Percentiles rank a stretch among this genome's conserved stretches.
Evolutionary conservation across 352 stramenopile genomes (phyloP).

Genomic region (Lagenidium sp.): DNA sequence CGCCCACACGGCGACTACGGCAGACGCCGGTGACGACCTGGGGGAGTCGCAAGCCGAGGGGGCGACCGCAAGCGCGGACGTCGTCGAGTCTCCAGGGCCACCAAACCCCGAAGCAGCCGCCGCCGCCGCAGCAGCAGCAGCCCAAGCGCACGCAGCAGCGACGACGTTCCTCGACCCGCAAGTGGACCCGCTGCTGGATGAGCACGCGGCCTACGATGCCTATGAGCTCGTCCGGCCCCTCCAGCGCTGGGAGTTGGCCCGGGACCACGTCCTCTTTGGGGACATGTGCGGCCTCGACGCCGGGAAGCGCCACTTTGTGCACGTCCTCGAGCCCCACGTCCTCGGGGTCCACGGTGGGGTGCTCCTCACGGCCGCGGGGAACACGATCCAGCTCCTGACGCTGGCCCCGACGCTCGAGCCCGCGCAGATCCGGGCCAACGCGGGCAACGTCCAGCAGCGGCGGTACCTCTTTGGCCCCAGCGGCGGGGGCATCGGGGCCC

Average conservation of each 20-base stretch:
- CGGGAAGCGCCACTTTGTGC: constrained; percentile 54
- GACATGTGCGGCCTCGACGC: constrained; percentile 56
- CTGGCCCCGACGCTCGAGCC: constrained; percentile 14
- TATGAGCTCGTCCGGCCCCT: constrained; percentile 32
- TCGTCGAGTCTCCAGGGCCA: too few relatives aligned
- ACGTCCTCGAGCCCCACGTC: constrained; percentile 37
- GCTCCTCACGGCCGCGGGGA: constrained; percentile 55
- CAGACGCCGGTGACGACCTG: too few relatives aligned
- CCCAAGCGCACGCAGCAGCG: background rate
- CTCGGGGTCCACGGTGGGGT: constrained; percentile 35
- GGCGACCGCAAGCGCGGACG: too few relatives aligned
- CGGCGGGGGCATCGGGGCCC: constrained; percentile 47
- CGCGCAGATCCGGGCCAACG: background rate
- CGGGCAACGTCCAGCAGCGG: constrained; percentile 16
- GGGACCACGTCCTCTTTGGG: constrained; percentile 61
- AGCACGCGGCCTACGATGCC: constrained; percentile 15
- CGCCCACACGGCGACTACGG: too few relatives aligned
- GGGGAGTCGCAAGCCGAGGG: too few relatives aligned
- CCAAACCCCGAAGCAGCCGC: constrained; percentile 1
- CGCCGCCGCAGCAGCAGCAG: background rate
- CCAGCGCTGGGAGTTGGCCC: constrained; percentile 62
- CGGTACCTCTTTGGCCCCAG: constrained; percentile 65
- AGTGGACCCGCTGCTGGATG: constrained; percentile 14
- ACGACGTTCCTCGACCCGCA: background rate
- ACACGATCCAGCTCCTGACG: constrained; percentile 64